Percentiles rank a stretch among this genome's conserved stretches.
These are phyloP conservation scores for Aspergillus sclerotialis DNA, from an alignment of 2,329 filamentous ascomycete genomes.

Conservation along the genomic window DNA sequence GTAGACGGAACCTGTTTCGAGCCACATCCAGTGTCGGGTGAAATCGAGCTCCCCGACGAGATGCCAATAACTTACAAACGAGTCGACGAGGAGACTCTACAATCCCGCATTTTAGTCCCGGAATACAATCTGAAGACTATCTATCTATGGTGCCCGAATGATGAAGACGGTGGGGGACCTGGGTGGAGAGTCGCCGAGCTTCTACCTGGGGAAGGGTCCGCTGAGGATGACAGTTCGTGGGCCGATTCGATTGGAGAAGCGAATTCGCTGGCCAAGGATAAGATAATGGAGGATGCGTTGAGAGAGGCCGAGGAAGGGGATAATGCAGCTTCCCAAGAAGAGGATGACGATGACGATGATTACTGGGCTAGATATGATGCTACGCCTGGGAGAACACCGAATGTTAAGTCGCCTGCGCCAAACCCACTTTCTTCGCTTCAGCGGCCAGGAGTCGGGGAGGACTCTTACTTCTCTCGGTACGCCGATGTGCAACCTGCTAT, in stretches of 20 bases:
- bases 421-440: constrained; percentile 16
- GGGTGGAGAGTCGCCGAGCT: constrained; percentile 57
- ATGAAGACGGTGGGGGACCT: constrained; percentile 45
- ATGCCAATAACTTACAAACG: constrained; percentile 50
- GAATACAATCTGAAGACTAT: constrained; percentile 51
- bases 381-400: constrained; percentile 47
- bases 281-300: constrained; percentile 29
- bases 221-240: constrained; percentile 48
- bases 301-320: constrained; percentile 19
- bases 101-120: constrained; percentile 45
- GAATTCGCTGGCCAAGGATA: constrained; percentile 38
- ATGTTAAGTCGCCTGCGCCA: constrained; percentile 29
- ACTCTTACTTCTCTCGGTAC: constrained; percentile 56
- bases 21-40: constrained; percentile 58
- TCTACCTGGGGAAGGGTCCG: constrained; percentile 42
- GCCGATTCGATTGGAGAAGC: constrained; percentile 48
- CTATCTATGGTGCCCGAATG: constrained; percentile 56
- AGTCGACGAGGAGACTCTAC: constrained; percentile 56
- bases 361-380: constrained; percentile 61
- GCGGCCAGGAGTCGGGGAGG: constrained; percentile 40
- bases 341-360: constrained; percentile 54
- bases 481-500: constrained; percentile 58
- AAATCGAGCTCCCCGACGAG: constrained; percentile 56
- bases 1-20: constrained; percentile 52
- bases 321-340: constrained; percentile 20